Percentiles rank a stretch among this genome's conserved stretches.
These are phyloP conservation scores for Ascochyta pisi DNA, from an alignment of 2,329 filamentous ascomycete genomes.

Conservation along the genomic window DNA sequence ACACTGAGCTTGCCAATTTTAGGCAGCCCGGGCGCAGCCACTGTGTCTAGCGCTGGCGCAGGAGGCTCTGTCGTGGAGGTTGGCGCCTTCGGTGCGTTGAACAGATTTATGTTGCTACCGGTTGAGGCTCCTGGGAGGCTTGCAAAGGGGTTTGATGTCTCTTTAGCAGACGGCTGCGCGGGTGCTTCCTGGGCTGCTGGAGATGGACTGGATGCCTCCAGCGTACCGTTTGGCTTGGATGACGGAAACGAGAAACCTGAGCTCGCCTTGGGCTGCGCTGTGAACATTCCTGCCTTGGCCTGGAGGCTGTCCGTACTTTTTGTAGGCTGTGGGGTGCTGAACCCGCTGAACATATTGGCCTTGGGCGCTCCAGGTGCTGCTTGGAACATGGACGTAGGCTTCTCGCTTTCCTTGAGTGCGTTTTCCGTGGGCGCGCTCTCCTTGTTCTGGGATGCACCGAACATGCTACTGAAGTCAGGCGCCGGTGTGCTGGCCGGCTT, in stretches of 20 bases:
- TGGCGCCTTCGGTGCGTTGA: conserved; percentile 23
- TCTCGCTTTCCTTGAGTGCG: conserved; percentile 8
- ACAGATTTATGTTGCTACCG: conserved; percentile 21
- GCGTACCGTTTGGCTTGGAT: conserved; percentile 23
- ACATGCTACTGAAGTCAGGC: conserved; percentile 19
- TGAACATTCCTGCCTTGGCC: conserved; percentile 25
- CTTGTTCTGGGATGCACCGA: conserved; percentile 25
- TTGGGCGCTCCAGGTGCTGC: conserved; percentile 25
- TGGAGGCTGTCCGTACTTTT: conserved; percentile 26
- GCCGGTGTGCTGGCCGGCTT: conserved; percentile 20
- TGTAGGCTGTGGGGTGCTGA: conserved; percentile 33
- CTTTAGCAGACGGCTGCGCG: conserved; percentile 14
- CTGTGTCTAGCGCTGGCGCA: conserved; percentile 1
- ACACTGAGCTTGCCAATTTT: conserved; percentile 36
- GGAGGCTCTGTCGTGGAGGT: conserved; percentile 17
- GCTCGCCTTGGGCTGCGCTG: conserved; percentile 29
- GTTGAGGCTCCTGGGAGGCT: conserved; percentile 21
- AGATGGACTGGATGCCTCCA: conserved; percentile 21
- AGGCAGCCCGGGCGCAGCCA: conserved; percentile 23
- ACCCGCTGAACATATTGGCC: conserved; percentile 28
- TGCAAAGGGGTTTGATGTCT: conserved; percentile 25
- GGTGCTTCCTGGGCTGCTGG: conserved; percentile 18
- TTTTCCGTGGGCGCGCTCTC: conserved; percentile 11
- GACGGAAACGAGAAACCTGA: conserved; percentile 28
- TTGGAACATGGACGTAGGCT: conserved; percentile 16